A percentile compares a stretch with the other conserved stretches of the same genome.
These are phyloP conservation scores for Emmonsiellopsis sp. DNA, from an alignment of 2,329 filamentous ascomycete species.

Conservation along the genomic window DNA sequence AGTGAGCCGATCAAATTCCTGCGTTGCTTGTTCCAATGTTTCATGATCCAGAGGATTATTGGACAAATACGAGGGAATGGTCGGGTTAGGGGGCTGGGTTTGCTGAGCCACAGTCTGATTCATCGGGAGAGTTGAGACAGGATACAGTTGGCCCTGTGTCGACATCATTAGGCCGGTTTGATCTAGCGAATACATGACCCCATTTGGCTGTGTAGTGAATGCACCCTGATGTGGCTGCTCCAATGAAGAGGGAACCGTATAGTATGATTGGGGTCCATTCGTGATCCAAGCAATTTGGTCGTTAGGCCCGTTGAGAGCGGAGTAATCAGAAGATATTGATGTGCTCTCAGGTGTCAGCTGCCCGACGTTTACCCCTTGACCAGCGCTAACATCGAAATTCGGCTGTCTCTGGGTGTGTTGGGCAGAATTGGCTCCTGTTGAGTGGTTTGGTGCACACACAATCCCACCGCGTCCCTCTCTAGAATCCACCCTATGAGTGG, in stretches of 20 bases:
- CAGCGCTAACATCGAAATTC: neutral
- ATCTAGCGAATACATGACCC: neutral
- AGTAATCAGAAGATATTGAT: constrained; percentile 8
- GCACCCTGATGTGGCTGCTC: neutral
- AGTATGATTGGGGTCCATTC: constrained; percentile 10
- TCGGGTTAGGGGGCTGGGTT: neutral
- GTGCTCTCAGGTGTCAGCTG: constrained; percentile 7
- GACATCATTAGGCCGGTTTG: constrained; percentile 8
- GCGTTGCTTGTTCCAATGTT: constrained; percentile 21
- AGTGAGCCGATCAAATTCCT: constrained; percentile 21
- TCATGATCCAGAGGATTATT: constrained; percentile 12
- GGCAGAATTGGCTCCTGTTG: constrained; percentile 2
- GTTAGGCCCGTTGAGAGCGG: constrained; percentile 6
- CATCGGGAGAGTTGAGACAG: neutral
- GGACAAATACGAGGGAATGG: constrained; percentile 2
- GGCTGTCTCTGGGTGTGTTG: neutral
- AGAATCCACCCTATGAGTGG: neutral
- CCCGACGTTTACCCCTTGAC: neutral
- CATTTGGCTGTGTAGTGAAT: neutral
- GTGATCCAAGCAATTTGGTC: constrained; percentile 13
- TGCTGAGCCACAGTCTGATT: neutral
- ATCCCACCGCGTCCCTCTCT: neutral
- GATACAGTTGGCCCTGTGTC: constrained; percentile 8
- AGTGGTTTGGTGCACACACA: neutral
- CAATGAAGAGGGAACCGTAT: constrained; percentile 2